Evolutionary conservation across 257 asterid species (phyloP), one percentile per base, ranked within the genome.

Genomic region (Primulina tabacum): DNA sequence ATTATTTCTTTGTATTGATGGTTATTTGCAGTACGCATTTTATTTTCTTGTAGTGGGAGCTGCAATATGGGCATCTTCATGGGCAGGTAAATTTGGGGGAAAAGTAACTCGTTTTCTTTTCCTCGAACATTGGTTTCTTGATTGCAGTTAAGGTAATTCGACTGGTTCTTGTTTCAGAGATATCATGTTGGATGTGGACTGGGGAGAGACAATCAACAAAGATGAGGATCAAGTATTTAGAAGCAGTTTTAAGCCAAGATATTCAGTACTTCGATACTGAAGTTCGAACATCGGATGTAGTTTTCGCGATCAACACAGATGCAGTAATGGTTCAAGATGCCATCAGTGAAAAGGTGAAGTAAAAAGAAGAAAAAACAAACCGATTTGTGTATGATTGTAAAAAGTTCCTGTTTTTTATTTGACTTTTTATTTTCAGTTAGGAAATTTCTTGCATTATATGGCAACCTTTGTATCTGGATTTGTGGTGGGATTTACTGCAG

Each of bases 51-150:
- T 94, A 9, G 99, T 94, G 62, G 99, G 99, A 78, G 99, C 99
- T 80, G 99, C 99, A 35, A 94, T 91, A 78, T 94, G 99, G 98
- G 96, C 96, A 53, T 94, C 99, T 79, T 94, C 99, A 24, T 94
- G 99, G 99, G 99, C 99, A 86, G 99, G 99, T 92, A 59, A 68
- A 33, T 67, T 14, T 12, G 55, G 18, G 55, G 55, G 55, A 47
- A 40, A 47, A 14, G 52, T 47, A 18, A 47, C 8, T 26, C 60
- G 12, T 59, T 37, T 26, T 56, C 26, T 69, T 35, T 10, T 24
- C 10, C 5, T 40, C 17, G 52, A 40, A 40, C 52, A 11, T 7
- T 0, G 1, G 16, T 60, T 52, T 58, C 24, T 67, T 57, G 74
- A 14, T 71, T 65, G 20, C 37, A 24, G 14, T 70, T 55, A 17